These are phyloP conservation scores for Helichrysum umbraculigerum DNA, from an alignment of 129 eudicot genomes.

Conservation along the genomic window DNA sequence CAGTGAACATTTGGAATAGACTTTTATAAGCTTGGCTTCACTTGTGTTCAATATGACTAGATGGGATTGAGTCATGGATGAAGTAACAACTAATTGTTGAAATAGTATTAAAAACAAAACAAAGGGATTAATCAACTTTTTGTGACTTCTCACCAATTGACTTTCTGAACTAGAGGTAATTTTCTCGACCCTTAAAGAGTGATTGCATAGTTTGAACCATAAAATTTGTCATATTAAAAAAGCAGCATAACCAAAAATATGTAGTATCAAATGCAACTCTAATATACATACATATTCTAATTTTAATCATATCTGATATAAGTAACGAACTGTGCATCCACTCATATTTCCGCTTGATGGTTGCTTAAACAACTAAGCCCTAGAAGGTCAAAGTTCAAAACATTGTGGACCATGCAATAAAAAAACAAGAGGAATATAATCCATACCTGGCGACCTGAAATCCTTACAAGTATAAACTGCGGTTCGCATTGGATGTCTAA, in stretches of 20 bases:
- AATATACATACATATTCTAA: neutral
- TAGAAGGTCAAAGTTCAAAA: conserved; percentile 13
- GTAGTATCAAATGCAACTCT: neutral
- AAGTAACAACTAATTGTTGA: neutral
- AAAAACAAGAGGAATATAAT: conserved; percentile 8
- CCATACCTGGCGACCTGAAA: neutral
- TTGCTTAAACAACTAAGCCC: neutral
- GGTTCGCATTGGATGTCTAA: no score
- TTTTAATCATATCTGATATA: neutral
- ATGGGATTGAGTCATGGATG: neutral
- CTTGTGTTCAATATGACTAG: neutral
- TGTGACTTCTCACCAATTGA: neutral
- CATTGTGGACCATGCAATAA: neutral
- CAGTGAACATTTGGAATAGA: neutral
- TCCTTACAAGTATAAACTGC: neutral
- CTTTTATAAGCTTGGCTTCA: neutral
- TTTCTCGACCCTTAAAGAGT: conserved; percentile 1
- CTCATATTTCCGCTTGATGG: neutral
- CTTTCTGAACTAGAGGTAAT: neutral
- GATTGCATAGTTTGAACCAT: neutral
- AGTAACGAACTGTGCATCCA: neutral
- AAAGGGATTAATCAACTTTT: conserved; percentile 5
- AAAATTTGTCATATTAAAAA: neutral
- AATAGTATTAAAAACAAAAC: neutral
- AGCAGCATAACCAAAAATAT: neutral